Evolutionary conservation across 2,329 filamentous ascomycete species (phyloP), one percentile per base, ranked within the genome.

Genomic region (Cryphonectria carpinicola): DNA sequence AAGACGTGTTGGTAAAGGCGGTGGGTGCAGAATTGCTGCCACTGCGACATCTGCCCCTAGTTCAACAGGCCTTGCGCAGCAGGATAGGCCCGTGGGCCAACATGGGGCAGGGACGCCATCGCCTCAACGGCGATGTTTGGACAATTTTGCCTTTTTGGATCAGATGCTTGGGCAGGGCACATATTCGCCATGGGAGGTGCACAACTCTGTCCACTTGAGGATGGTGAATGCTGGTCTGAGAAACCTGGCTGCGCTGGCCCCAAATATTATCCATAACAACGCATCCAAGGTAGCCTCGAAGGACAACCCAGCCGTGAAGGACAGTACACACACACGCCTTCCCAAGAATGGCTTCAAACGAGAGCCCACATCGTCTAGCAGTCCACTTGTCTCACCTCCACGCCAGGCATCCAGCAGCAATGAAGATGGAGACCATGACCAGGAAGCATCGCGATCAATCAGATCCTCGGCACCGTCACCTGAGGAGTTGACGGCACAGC

Each of bases 101-200:
- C 4, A 7, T 22, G 19, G 19, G 25, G 43, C 46, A 25, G 19
- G 19, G 25, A 37, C 46, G 22, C 22, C 46, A 2, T 62, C 19
- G 19, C 60, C 46, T 49, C 39, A 37, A n/a, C 68, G 56, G 49
- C 66, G 32, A 28, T 25, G 43, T 10, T 68, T 66, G 25, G 56
- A 70, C n/a, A 58, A 70, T 19, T 69, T 49, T 66, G 69, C 61
- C 8, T 68, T 70, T 32, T 39, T 68, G 19, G 66, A 72, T 39
- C 32, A 14, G 32, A 61, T 35, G 6, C 58, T 72, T 0, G 69
- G 71, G 0, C 52, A 25, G 4, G 46, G 56, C 5, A 46, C 46
- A 6, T 66, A 71, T 37, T 72, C 69, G 41, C 56, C 71, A 25
- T 54, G 68, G n/a, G 66, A 71, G 52, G 66, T 66, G 25, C 71